Base-by-base conservation (phyloP, 495 filamentous ascomycete species). In the Sordaria brevicollis region DNA sequence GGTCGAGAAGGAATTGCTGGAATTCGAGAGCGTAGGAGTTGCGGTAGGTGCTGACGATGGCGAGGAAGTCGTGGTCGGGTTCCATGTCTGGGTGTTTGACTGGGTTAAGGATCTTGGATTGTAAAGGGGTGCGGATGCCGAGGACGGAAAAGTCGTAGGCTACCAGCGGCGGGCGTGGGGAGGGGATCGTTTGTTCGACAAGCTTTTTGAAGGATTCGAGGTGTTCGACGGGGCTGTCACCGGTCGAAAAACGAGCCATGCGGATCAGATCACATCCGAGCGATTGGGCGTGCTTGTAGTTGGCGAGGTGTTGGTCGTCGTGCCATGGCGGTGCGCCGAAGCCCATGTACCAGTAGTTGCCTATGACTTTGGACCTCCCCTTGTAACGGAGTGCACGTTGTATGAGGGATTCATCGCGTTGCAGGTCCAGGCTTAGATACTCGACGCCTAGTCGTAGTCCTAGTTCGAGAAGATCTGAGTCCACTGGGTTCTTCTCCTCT, bases 331-430 rank as follows among this genome's bases (percentile, higher is more conserved):
- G 78, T 2, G 82, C 82, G 0, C 82, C 81, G 31, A 87, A 76
- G 43, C 86, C 76, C 38, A 79, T 81, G 67, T 87, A 80, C 72
- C 86, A 77, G 70, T 83, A 86, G 71, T 91, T 87, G 7, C 89
- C 92, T 67, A 94, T 91, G n/a, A 93, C 85, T 71, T 91, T 92
- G 2, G 90, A 91, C 33, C 83, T 83, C 2, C 92, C 91, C 68
- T 87, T 85, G 71, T 77, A 82, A 25, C 79, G 74, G 11, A 93
- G 78, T 49, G 92, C 79, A 13, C 83, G 82, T 13, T 83, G 78
- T 8, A 90, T 76, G 4, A 83, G 74, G 1, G 81, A 78, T 2
- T 89, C 78, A 43, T 84, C 80, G 49, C 88, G 83, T 33, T 83
- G 84, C 10, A 93, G 77, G 71, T 93, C 89, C 0, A 93, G 76